Evolutionary conservation across 345 rosid species (phyloP).

Genomic region (Pistacia vera): DNA sequence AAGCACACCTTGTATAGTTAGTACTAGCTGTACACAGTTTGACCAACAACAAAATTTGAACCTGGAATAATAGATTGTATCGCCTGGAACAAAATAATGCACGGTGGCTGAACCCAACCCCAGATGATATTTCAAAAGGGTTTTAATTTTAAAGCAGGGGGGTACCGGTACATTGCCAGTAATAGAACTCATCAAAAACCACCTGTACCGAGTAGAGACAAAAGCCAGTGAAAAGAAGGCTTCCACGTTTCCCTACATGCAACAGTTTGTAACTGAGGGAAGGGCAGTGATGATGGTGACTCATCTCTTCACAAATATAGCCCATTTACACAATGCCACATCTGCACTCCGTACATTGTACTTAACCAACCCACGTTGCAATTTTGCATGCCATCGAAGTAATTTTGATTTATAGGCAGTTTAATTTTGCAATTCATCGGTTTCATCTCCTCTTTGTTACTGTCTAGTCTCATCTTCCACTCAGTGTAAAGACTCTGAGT

Average conservation of each 20-base stretch:
- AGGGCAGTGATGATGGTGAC: background rate
- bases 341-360: background rate
- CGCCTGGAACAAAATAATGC: background rate
- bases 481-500: background rate
- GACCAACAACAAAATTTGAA: background rate
- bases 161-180: background rate
- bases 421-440: slow-evolving; percentile 3
- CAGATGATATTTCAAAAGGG: background rate
- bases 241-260: slow-evolving; percentile 16
- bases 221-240: background rate
- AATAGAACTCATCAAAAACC: background rate
- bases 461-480: background rate
- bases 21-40: background rate
- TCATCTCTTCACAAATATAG: background rate
- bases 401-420: background rate
- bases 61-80: background rate
- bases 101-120: background rate
- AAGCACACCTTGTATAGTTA: no score
- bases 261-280: background rate
- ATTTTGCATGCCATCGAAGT: background rate
- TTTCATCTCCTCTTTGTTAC: slow-evolving; percentile 13
- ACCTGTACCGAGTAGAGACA: background rate
- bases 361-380: background rate
- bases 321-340: background rate
- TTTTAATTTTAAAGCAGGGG: background rate